Conservation (phyloP, 139 green algal genomes). For the Marvania coccoides region DNA sequence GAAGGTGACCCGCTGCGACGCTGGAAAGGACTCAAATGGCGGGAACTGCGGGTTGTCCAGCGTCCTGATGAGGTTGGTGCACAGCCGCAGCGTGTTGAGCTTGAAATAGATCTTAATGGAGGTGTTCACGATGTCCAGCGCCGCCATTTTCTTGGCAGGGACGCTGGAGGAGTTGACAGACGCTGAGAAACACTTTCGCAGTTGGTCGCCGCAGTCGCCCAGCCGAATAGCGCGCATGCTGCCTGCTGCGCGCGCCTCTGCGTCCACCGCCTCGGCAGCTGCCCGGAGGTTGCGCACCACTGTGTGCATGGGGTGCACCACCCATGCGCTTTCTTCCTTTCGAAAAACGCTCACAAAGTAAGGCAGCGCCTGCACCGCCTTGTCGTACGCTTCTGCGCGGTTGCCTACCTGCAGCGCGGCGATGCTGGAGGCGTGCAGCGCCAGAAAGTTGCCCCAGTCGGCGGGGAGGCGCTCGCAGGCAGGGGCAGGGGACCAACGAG, state of each 20-base stretch:
- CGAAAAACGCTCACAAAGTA: slow-evolving; percentile 37
- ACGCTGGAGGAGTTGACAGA: slow-evolving; percentile 43
- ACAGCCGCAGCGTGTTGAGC: slow-evolving; percentile 68
- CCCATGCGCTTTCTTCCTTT: slow-evolving; percentile 29
- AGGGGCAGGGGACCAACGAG: slow-evolving; percentile 10
- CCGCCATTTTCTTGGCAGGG: slow-evolving; percentile 50
- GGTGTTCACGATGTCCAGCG: slow-evolving; percentile 56
- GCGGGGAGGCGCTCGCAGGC: slow-evolving; percentile 5
- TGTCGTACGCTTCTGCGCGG: slow-evolving; percentile 28
- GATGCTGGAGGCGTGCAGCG: slow-evolving; percentile 17
- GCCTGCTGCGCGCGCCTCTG: slow-evolving; percentile 3
- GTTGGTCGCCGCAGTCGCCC: slow-evolving; percentile 40
- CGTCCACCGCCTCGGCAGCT: slow-evolving; percentile 40
- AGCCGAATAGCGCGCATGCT: slow-evolving; percentile 42
- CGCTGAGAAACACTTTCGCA: slow-evolving; percentile 56
- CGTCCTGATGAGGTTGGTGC: slow-evolving; percentile 60
- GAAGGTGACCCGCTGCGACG: slow-evolving; percentile 55
- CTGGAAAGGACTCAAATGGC: slow-evolving; percentile 48
- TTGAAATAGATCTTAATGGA: slow-evolving; percentile 75
- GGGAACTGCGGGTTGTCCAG: slow-evolving; percentile 42
- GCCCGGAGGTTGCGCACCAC: slow-evolving; percentile 36
- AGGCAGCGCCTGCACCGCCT: slow-evolving; percentile 12
- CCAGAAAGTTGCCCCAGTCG: slow-evolving; percentile 30
- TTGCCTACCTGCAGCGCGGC: slow-evolving; percentile 19
- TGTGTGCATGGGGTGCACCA: slow-evolving; percentile 34